Conservation (phyloP, 2,329 filamentous ascomycete genomes). For the Dactylonectria macrodidyma region DNA sequence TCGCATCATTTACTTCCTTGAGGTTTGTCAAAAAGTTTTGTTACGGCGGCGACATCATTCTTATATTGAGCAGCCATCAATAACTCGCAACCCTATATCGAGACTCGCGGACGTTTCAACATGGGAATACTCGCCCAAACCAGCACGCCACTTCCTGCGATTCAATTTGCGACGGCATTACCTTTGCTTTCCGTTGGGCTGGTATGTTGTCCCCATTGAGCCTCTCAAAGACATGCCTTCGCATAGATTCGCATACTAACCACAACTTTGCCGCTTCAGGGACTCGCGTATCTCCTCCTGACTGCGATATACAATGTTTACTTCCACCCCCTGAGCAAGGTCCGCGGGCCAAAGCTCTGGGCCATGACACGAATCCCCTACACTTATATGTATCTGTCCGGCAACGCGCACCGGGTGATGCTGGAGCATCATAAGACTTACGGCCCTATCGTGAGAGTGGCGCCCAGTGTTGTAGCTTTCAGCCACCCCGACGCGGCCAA, state of each 20-base stretch:
- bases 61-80: background rate
- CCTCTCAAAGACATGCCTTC: background rate
- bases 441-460: conserved; percentile 15
- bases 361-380: conserved; percentile 19
- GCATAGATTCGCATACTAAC: background rate
- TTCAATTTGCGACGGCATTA: background rate
- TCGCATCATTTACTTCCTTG: background rate
- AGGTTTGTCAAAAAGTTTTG: background rate
- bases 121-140: background rate
- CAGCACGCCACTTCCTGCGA: background rate
- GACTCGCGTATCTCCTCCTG: conserved; percentile 9
- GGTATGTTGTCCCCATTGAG: background rate
- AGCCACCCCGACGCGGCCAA: conserved; percentile 24
- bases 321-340: conserved; percentile 22
- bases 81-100: background rate
- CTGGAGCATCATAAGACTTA: conserved; percentile 16
- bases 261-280: background rate
- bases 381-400: conserved; percentile 13
- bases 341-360: conserved; percentile 14
- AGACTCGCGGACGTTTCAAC: background rate
- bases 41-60: background rate
- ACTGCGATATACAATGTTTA: conserved; percentile 18
- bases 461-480: conserved; percentile 9
- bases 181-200: background rate
- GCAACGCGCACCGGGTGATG: background rate